phyloP scores from a whole-genome alignment of 768 basidiomycete genomes.

The Lactifluus piperatus region DNA sequence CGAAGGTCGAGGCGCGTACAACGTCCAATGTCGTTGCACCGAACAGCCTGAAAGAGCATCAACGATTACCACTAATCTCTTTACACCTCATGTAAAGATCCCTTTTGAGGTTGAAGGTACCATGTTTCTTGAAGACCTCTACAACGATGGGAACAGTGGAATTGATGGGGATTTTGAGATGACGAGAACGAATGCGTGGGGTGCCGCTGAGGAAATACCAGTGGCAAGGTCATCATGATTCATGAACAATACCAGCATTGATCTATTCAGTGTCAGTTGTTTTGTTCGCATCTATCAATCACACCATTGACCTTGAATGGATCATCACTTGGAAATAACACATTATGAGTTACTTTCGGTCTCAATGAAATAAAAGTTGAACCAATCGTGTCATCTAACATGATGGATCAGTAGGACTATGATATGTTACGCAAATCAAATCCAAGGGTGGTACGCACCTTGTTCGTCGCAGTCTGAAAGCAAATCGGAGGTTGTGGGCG shows the following conservation, averaged over 20 bases:
- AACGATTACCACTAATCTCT: not conserved
- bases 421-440: not conserved
- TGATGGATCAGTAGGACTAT: not conserved
- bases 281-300: not conserved
- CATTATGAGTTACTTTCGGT: constrained; percentile 3
- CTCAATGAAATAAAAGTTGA: not conserved
- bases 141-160: constrained; percentile 96
- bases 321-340: constrained; percentile 57
- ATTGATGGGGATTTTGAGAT: constrained; percentile 99
- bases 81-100: constrained; percentile 27
- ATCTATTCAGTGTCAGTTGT: constrained; percentile 43
- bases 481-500: too few species aligned
- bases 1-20: constrained; percentile 95
- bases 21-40: constrained; percentile 98
- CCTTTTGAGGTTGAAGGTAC: constrained; percentile 89
- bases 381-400: constrained; percentile 44
- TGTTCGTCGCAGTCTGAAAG: too few species aligned
- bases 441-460: not conserved
- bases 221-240: constrained; percentile 90
- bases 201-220: constrained; percentile 73
- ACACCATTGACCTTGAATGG: constrained; percentile 70
- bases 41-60: constrained; percentile 59
- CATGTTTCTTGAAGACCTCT: constrained; percentile 90
- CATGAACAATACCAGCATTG: constrained; percentile 94
- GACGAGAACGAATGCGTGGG: constrained; percentile 89